Conservation (phyloP, 495 filamentous ascomycete genomes). For the Copromyces sp. region DNA sequence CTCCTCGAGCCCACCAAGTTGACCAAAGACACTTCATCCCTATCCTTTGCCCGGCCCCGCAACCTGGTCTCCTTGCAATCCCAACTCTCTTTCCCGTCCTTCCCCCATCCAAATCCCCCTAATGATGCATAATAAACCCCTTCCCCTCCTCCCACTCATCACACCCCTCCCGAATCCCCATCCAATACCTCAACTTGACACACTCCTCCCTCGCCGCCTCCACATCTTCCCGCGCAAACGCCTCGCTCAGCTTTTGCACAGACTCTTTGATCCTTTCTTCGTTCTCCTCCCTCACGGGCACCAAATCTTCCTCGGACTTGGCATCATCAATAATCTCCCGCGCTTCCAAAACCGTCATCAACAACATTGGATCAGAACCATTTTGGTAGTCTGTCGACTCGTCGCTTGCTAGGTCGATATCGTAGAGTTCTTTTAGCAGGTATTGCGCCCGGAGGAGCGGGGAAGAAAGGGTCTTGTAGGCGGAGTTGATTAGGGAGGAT, state of each 20-base stretch:
- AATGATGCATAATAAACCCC: constrained; percentile 56
- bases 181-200: constrained; percentile 81
- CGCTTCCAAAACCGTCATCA: constrained; percentile 83
- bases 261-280: constrained; percentile 51
- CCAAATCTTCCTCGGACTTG: constrained; percentile 51
- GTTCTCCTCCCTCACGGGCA: constrained; percentile 52
- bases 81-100: background rate
- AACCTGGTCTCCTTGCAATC: too few relatives aligned
- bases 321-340: constrained; percentile 77
- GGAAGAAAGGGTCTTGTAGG: constrained; percentile 69
- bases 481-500: constrained; percentile 75
- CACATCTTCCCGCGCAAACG: constrained; percentile 59
- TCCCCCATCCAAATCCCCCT: background rate
- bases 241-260: constrained; percentile 46
- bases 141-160: constrained; percentile 74
- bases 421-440: constrained; percentile 54
- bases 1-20: too few relatives aligned
- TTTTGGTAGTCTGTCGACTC: constrained; percentile 54
- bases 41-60: background rate
- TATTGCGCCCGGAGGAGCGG: constrained; percentile 80
- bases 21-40: too few relatives aligned
- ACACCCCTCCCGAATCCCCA: constrained; percentile 73
- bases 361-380: constrained; percentile 58
- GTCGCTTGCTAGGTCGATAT: constrained; percentile 68
- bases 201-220: constrained; percentile 57